A percentile compares a stretch with the other conserved stretches of the same genome.
Conservation (phyloP, 106 monocot genomes). For the Allium fistulosum region DNA sequence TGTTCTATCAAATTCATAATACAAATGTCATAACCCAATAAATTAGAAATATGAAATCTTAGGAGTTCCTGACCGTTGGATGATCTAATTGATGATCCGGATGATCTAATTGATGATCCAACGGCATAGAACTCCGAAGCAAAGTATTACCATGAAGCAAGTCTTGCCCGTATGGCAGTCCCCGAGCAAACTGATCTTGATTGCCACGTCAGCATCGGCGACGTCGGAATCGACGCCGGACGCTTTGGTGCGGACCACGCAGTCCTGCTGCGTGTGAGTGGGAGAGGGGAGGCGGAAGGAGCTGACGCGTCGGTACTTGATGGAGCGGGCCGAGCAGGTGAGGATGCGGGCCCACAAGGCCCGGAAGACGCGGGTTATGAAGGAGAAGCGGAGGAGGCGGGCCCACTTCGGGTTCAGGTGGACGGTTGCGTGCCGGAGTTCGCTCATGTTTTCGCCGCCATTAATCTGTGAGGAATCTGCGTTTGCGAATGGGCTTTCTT, state of each 20-base stretch:
- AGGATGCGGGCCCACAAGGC: conserved; percentile 17
- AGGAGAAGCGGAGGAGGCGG: conserved; percentile 15
- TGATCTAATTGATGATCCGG: background rate
- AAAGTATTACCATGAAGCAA: conserved; percentile 66
- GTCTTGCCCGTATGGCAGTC: conserved; percentile 82
- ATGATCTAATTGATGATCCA: background rate
- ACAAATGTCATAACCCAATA: background rate
- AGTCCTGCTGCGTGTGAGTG: background rate
- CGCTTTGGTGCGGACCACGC: background rate
- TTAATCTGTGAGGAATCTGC: too few relatives aligned
- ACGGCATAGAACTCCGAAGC: background rate
- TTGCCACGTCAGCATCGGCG: conserved; percentile 34
- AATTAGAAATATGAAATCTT: background rate
- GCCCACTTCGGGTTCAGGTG: conserved; percentile 8
- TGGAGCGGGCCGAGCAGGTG: conserved; percentile 7
- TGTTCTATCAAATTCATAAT: conserved; percentile 26
- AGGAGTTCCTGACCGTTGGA: background rate
- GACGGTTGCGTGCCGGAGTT: conserved; percentile 6
- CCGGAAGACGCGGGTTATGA: conserved; percentile 13
- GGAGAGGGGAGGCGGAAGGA: background rate
- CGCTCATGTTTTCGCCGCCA: conserved; percentile 5
- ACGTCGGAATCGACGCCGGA: conserved; percentile 4
- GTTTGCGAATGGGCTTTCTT: too few relatives aligned
- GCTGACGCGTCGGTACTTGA: conserved; percentile 12
- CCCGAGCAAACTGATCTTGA: conserved; percentile 80